Conservation (phyloP, 495 filamentous ascomycete species). For the Penicillium roqueforti region DNA sequence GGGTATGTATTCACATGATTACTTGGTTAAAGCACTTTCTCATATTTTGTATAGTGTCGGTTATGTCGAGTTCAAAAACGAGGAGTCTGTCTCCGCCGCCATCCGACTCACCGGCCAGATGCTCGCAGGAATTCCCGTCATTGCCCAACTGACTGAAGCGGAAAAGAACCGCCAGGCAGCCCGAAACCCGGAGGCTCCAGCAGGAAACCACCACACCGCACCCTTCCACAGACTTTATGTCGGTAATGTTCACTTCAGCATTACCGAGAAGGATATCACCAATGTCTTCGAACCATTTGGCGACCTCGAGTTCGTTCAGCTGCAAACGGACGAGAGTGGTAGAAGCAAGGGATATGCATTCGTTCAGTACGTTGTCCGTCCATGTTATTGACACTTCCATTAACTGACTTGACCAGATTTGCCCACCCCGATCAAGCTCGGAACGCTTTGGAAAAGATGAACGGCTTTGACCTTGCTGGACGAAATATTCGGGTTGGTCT, state of each 20-base stretch:
- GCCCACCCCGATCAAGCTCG: conserved; percentile 85
- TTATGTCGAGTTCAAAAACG: conserved; percentile 98
- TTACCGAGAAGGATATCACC: conserved; percentile 93
- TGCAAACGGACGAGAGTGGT: conserved; percentile 91
- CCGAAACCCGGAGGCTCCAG: conserved; percentile 69
- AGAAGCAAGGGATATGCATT: conserved; percentile 96
- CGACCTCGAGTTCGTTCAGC: conserved; percentile 93
- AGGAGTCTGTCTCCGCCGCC: conserved; percentile 87
- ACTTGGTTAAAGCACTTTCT: conserved; percentile 11
- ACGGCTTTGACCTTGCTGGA: conserved; percentile 97
- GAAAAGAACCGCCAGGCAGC: conserved; percentile 99
- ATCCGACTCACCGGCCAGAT: conserved; percentile 99
- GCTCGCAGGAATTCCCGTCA: conserved; percentile 97
- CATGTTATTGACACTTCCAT: conserved; percentile 1
- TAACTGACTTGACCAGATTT: conserved; percentile 57
- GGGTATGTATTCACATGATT: conserved; percentile 57
- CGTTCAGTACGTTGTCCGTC: conserved; percentile 75
- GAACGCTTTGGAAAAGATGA: conserved; percentile 97
- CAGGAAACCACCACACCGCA: conserved; percentile 64
- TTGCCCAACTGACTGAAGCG: conserved; percentile 95
- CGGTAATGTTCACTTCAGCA: conserved; percentile 99
- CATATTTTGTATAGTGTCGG: conserved; percentile 64
- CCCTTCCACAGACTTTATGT: conserved; percentile 99
- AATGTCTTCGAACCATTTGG: conserved; percentile 98
- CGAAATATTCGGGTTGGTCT: conserved; percentile 97